A percentile compares a stretch with the other conserved stretches of the same genome.
Evolutionary conservation across 257 asterid genomes (phyloP).

Genomic region (Anisodus acutangulus): DNA sequence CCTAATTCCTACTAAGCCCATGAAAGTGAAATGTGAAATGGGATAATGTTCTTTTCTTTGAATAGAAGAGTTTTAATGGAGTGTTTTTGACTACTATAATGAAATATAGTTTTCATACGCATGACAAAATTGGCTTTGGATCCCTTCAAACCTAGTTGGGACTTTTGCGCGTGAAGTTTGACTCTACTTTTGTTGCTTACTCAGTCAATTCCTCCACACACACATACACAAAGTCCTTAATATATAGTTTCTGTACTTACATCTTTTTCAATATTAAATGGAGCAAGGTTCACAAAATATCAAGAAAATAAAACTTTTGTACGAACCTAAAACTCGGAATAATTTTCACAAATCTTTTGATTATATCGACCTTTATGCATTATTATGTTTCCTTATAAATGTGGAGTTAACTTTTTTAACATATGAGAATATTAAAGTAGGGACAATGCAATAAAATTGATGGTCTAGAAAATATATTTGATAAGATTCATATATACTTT

Average conservation of each 20-base stretch:
- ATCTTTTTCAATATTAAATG: too few relatives aligned
- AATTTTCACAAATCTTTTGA: too few relatives aligned
- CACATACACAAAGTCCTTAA: not conserved
- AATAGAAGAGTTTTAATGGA: not conserved
- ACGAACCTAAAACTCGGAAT: too few relatives aligned
- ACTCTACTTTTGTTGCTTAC: not conserved
- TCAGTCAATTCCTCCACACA: too few relatives aligned
- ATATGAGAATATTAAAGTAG: not conserved
- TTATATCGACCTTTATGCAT: too few relatives aligned
- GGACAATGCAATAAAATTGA: too few relatives aligned
- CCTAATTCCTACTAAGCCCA: not conserved
- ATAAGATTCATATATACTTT: too few relatives aligned
- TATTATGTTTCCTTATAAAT: too few relatives aligned
- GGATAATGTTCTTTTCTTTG: not conserved
- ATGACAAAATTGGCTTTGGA: not conserved
- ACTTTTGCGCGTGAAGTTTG: not conserved
- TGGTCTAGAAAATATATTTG: too few relatives aligned
- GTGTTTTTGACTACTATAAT: not conserved
- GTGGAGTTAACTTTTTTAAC: too few relatives aligned
- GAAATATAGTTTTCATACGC: not conserved
- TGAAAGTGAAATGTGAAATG: not conserved
- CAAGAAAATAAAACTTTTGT: too few relatives aligned
- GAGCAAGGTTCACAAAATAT: not conserved
- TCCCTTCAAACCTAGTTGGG: not conserved
- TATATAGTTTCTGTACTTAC: not conserved